Conservation (phyloP, 2,329 filamentous ascomycete species). For the Didymella glomerata region DNA sequence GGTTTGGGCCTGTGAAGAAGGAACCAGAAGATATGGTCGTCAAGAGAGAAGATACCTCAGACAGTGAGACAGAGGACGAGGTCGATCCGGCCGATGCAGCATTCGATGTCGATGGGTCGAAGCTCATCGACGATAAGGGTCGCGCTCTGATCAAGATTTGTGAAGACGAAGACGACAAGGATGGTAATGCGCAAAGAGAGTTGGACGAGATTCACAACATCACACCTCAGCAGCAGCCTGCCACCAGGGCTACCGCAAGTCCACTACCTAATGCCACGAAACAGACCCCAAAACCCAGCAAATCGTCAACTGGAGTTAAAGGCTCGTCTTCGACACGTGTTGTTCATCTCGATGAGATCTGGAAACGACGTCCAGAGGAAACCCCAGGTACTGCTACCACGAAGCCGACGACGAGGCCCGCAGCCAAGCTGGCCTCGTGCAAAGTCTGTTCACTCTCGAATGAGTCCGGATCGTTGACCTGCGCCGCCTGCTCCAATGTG, state of each 20-base stretch:
- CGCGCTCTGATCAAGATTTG: slow-evolving; percentile 77
- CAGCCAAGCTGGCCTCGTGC: slow-evolving; percentile 52
- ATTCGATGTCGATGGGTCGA: slow-evolving; percentile 70
- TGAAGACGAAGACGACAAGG: slow-evolving; percentile 68
- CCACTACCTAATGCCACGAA: neutral
- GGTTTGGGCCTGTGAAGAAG: slow-evolving; percentile 66
- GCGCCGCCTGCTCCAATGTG: slow-evolving; percentile 75
- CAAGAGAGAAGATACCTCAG: slow-evolving; percentile 49
- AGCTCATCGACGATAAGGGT: slow-evolving; percentile 70
- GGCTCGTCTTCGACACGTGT: slow-evolving; percentile 14
- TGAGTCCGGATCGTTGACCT: slow-evolving; percentile 63
- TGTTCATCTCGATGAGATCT: slow-evolving; percentile 30
- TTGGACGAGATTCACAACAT: slow-evolving; percentile 70
- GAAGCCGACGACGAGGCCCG: slow-evolving; percentile 9
- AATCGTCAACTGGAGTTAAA: neutral
- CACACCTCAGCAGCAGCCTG: slow-evolving; percentile 20
- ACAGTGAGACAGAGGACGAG: slow-evolving; percentile 50
- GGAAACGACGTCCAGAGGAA: slow-evolving; percentile 27
- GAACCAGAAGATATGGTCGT: slow-evolving; percentile 48
- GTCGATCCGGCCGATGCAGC: slow-evolving; percentile 59
- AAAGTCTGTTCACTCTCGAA: slow-evolving; percentile 75
- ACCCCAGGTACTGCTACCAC: neutral
- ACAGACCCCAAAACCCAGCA: neutral
- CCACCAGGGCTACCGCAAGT: neutral
- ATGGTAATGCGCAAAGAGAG: slow-evolving; percentile 60